These are phyloP conservation scores for Sclerotinia trifoliorum DNA, from an alignment of 2,329 filamentous ascomycete species.

Conservation along the genomic window DNA sequence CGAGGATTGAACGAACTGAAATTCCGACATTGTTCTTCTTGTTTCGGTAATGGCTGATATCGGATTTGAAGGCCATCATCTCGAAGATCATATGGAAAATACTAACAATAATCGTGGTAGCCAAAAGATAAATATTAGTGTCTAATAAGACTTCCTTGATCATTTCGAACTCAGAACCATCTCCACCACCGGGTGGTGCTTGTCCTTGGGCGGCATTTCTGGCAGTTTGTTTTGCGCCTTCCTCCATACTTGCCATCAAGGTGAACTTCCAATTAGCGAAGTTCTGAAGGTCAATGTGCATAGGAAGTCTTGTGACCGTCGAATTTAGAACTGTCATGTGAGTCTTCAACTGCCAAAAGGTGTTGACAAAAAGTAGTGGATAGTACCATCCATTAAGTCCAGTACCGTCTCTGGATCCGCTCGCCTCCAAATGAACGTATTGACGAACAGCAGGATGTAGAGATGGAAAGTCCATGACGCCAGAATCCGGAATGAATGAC, in stretches of 20 bases:
- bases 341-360: constrained; percentile 90
- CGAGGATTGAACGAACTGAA: constrained; percentile 90
- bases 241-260: constrained; percentile 78
- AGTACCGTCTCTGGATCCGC: constrained; percentile 75
- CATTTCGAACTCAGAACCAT: constrained; percentile 93
- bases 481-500: constrained; percentile 79
- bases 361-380: constrained; percentile 88
- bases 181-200: constrained; percentile 66
- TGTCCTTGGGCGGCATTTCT: constrained; percentile 65
- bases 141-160: constrained; percentile 94
- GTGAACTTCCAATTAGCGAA: constrained; percentile 87
- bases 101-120: constrained; percentile 78
- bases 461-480: constrained; percentile 63
- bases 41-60: constrained; percentile 97
- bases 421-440: constrained; percentile 76
- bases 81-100: constrained; percentile 94
- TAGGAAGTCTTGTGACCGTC: constrained; percentile 76
- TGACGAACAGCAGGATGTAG: constrained; percentile 73
- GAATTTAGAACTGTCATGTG: constrained; percentile 93
- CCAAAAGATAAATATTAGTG: constrained; percentile 88
- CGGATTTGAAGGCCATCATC: constrained; percentile 92
- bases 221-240: constrained; percentile 80
- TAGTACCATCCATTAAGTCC: constrained; percentile 94
- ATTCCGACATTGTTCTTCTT: constrained; percentile 99
- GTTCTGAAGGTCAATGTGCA: constrained; percentile 82